Base-by-base conservation (phyloP, 2,329 filamentous ascomycete species). In the Coniochaeta ligniaria region DNA sequence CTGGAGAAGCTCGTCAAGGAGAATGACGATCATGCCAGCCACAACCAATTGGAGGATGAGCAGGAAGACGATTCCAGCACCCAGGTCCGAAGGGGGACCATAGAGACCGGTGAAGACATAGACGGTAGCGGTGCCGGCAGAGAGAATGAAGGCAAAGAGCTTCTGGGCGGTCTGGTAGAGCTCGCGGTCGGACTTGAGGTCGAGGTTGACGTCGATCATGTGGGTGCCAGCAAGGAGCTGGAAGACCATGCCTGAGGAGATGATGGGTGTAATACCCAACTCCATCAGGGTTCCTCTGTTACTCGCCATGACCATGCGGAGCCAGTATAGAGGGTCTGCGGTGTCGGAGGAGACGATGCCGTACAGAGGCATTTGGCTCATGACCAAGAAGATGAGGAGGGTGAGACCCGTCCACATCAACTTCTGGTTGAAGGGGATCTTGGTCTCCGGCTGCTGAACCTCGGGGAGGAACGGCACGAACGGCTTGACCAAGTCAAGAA, bases 81-180 rank as follows among this genome's bases (percentile, higher is more conserved):
- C 95, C 63, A 99, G 92, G 72, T 98, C 94, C 69, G 92, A 94
- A 65, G 96, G 95, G 75, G 92, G 92, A 68, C 95, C 95, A 76
- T 99, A 99, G 72, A 98, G 92, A 75, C 93, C 93, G 71, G 93
- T 97, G 79, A 99, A 91, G 75, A 99, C 95, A 79, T 96, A 98
- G 71, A 99, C 95, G 70, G 93, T 96, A 72, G 93, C 94, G 76
- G 96, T 96, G 69, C 95, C 95, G 78, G 96, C 95, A 66, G 94
- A 96, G 69, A 99, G 86, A 75, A 99, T 96, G 74, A 99, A 96
- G 69, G 95, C 95, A 72, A 96, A 94, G 66, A 96, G 90, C 84
- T 99, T 99, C 85, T 99, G 95, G 60, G 96, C 95, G 66, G 94
- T 99, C 84, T 99, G 95, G 87, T 99, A 99, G 66, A 99, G 88